Evolutionary conservation across 352 stramenopile genomes (phyloP).

Genomic region (Globisporangium emineosum): DNA sequence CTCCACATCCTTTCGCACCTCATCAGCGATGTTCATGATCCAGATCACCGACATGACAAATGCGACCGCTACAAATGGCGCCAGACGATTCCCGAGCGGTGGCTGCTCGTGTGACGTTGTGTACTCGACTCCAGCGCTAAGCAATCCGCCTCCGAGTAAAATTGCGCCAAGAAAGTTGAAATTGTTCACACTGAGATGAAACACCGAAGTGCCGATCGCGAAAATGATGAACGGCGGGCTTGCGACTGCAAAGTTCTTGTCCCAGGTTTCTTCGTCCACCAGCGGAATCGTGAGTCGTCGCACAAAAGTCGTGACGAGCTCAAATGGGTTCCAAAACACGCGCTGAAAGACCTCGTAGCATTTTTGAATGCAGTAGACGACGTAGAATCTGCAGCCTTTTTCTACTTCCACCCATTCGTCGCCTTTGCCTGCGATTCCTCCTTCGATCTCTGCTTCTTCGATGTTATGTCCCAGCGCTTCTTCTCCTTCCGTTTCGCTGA

Average conservation of each 20-base stretch:
- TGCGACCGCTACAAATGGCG: conserved; percentile 62
- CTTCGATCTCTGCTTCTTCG: conserved; percentile 16
- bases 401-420: not conserved
- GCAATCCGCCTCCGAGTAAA: conserved; percentile 35
- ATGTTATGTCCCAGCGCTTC: conserved; percentile 2
- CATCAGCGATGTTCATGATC: conserved; percentile 86
- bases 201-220: conserved; percentile 48
- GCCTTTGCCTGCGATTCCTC: not conserved
- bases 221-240: conserved; percentile 64
- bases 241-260: conserved; percentile 67
- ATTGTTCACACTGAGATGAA: conserved; percentile 47
- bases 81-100: conserved; percentile 42
- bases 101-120: conserved; percentile 41
- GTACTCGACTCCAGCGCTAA: conserved; percentile 45
- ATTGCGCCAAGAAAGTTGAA: conserved; percentile 43
- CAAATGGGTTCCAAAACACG: conserved; percentile 70
- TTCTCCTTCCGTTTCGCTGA: conserved; percentile 25
- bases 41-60: conserved; percentile 86
- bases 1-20: conserved; percentile 26
- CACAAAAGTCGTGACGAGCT: conserved; percentile 64
- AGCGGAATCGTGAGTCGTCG: conserved; percentile 72
- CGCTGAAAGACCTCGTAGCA: conserved; percentile 34
- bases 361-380: conserved; percentile 15
- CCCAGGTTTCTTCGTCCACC: conserved; percentile 77
- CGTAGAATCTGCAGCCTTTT: not conserved